A percentile compares a stretch with the other conserved stretches of the same genome.
phyloP scores from a whole-genome alignment of 306 rosid genomes.

The Dalbergia cochinchinensis region DNA sequence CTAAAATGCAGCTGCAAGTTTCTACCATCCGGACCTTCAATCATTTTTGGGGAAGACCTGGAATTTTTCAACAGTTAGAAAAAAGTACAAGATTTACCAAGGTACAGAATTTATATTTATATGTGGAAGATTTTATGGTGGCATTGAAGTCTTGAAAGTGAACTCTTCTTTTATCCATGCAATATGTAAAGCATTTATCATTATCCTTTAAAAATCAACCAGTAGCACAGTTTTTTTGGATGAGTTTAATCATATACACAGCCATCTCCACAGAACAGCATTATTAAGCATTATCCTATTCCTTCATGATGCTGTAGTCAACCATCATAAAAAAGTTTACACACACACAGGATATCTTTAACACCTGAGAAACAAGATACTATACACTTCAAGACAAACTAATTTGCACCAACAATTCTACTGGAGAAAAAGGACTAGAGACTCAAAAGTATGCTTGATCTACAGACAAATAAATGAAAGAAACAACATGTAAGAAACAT shows the following conservation, averaged over 20 bases:
- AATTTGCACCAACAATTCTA: not conserved
- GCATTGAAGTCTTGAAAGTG: conserved; percentile 28
- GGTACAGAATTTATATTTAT: conserved; percentile 31
- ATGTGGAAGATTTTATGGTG: conserved; percentile 16
- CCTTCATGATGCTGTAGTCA: not conserved
- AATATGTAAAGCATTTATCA: not conserved
- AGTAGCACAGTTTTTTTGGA: not conserved
- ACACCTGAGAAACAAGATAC: not conserved
- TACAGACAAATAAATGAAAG: conserved; percentile 29
- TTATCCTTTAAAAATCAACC: not conserved
- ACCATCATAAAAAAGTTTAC: conserved; percentile 20
- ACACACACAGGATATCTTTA: not conserved
- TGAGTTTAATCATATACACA: conserved; percentile 11
- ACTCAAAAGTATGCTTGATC: conserved; percentile 36
- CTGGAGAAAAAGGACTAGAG: not conserved
- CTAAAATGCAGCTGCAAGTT: conserved; percentile 84
- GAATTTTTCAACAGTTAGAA: conserved; percentile 48
- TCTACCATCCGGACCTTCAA: conserved; percentile 93
- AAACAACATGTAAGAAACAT: conserved; percentile 21
- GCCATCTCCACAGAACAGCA: conserved; percentile 5
- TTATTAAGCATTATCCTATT: conserved; percentile 1
- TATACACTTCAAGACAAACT: not conserved
- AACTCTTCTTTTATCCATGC: not conserved
- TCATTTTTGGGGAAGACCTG: conserved; percentile 97
- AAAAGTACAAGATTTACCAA: conserved; percentile 33